Evolutionary conservation across 1,284 basidiomycete genomes (phyloP).

Genomic region (Erythrobasidium hasegawianum): DNA sequence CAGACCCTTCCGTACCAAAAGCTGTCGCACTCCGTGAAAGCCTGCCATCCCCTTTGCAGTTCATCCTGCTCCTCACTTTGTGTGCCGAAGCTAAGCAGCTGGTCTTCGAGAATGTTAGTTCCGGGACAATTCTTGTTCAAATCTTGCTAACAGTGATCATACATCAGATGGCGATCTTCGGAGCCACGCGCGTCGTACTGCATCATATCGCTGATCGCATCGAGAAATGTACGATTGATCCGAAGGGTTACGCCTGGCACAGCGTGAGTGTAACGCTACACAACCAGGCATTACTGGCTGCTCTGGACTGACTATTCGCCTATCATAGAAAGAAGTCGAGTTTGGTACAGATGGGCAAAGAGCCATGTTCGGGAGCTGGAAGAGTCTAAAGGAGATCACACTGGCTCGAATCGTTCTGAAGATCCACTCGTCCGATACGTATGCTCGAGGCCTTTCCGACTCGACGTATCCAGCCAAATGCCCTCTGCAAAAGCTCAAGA

Average conservation of each 20-base stretch:
- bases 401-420: conserved; percentile 4
- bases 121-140: neutral
- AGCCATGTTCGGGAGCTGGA: conserved; percentile 21
- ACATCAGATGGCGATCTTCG: conserved; percentile 14
- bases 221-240: conserved; percentile 24
- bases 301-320: too few relatives aligned
- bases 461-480: conserved; percentile 12
- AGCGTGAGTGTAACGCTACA: conserved; percentile 15
- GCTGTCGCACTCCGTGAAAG: conserved; percentile 10
- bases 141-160: neutral
- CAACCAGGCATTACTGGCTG: too few relatives aligned
- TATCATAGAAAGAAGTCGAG: conserved; percentile 33
- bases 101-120: conserved; percentile 15
- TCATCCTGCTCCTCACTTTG: conserved; percentile 28
- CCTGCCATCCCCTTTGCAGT: conserved; percentile 25
- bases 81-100: conserved; percentile 22
- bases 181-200: conserved; percentile 15
- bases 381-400: conserved; percentile 12
- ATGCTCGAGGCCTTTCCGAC: neutral
- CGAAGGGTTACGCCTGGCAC: conserved; percentile 22
- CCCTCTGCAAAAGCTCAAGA: conserved; percentile 13
- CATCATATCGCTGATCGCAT: conserved; percentile 3
- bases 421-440: conserved; percentile 6
- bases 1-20: conserved; percentile 19
- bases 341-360: conserved; percentile 19